Evolutionary conservation across 805 yeast genomes (phyloP).

Genomic region (Metschnikowia chrysomelidarum): DNA sequence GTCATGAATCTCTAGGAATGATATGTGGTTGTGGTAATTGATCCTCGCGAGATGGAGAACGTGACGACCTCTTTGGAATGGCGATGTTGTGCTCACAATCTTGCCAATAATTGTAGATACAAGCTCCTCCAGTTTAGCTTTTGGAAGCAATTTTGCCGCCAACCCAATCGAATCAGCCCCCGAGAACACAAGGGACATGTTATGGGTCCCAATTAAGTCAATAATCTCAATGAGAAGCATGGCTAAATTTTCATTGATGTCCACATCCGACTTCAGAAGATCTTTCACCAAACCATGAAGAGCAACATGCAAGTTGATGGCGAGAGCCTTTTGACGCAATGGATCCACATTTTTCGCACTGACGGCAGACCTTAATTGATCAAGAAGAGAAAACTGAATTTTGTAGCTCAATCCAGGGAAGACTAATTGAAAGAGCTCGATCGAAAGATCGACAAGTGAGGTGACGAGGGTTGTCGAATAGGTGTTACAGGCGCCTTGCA

Average conservation of each 20-base stretch:
- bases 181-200: conserved; percentile 41
- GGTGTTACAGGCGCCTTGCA: conserved; percentile 27
- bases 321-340: conserved; percentile 45
- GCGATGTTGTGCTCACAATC: conserved; percentile 64
- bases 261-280: conserved; percentile 18
- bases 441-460: conserved; percentile 67
- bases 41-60: conserved; percentile 31
- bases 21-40: conserved; percentile 26
- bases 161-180: conserved; percentile 62
- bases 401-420: conserved; percentile 72
- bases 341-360: conserved; percentile 37
- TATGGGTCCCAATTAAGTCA: conserved; percentile 38
- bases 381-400: conserved; percentile 85
- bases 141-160: conserved; percentile 27
- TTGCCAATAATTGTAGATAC: conserved; percentile 45
- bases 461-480: conserved; percentile 30
- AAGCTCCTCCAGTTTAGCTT: conserved; percentile 24
- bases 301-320: conserved; percentile 63
- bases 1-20: conserved; percentile 46
- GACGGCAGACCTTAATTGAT: conserved; percentile 60
- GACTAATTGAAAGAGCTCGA: conserved; percentile 68
- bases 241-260: conserved; percentile 36
- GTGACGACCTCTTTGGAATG: conserved; percentile 52
- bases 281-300: conserved; percentile 48
- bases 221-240: conserved; percentile 50